Evolutionary conservation across 2,329 filamentous ascomycete genomes (phyloP).

Genomic region (Fusarium proliferatum): DNA sequence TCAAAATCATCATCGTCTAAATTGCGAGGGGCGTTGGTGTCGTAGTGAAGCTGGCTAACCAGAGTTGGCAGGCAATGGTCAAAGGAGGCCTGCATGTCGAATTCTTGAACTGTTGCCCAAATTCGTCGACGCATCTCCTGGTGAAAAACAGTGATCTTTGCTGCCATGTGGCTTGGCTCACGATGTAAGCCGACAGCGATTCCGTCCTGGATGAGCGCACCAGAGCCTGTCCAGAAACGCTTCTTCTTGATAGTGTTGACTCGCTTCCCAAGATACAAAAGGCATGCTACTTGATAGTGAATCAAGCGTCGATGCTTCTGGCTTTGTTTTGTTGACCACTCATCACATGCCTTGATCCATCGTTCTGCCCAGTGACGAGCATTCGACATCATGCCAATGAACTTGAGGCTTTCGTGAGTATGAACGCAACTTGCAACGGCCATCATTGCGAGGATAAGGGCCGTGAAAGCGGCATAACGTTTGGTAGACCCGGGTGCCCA

Average conservation of each 20-base stretch:
- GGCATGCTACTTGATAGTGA: constrained; percentile 69
- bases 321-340: constrained; percentile 66
- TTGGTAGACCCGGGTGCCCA: constrained; percentile 59
- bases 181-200: constrained; percentile 69
- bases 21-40: constrained; percentile 66
- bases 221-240: constrained; percentile 69
- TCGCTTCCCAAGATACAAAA: constrained; percentile 70
- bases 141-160: constrained; percentile 68
- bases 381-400: constrained; percentile 68
- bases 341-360: constrained; percentile 67
- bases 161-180: constrained; percentile 66
- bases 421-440: constrained; percentile 68
- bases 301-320: constrained; percentile 70
- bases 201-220: constrained; percentile 66
- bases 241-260: constrained; percentile 74
- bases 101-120: constrained; percentile 71
- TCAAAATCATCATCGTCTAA: constrained; percentile 69
- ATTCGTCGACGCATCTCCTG: constrained; percentile 71
- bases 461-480: constrained; percentile 65
- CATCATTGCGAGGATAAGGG: constrained; percentile 69
- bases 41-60: constrained; percentile 66
- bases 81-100: constrained; percentile 71
- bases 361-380: constrained; percentile 65
- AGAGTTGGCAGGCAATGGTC: constrained; percentile 70
- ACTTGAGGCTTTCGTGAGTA: constrained; percentile 63